Evolutionary conservation across 768 basidiomycete genomes (phyloP), one percentile per base, ranked within the genome.

Genomic region (Mycena leptocephala): DNA sequence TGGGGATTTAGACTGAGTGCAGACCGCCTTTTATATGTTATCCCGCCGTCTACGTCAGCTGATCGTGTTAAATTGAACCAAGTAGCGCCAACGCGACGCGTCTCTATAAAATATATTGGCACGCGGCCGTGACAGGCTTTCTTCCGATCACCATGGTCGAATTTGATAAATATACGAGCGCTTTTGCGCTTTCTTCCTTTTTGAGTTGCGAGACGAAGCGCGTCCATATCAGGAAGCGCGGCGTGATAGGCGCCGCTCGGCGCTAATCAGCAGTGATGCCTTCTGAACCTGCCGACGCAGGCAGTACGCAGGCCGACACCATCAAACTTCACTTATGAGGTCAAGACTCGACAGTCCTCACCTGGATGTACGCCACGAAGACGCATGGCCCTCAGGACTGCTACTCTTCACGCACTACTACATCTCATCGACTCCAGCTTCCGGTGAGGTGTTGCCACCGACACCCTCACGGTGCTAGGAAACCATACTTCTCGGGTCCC

Each of bases 181-280:
- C n/a, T n/a, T n/a, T n/a, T n/a, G n/a, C n/a, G n/a, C n/a, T 67
- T 67, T 53, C 65, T 67, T 20, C 65, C 65, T 67, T 67, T 67
- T 67, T 51, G 65, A 67, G 65, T n/a, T 51, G 65, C 51, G 51
- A 53, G 41, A 41, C 18, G 65, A 32, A 67, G 24, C 43, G 14
- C 35, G 6, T 18, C 65, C 28, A 28, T 55, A 67, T 53, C 5
- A 18, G 39, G 64, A 24, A 4, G 5, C 4, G 20, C 8, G 9
- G 14, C 35, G 32, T 53, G 65, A 53, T 65, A 51, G 43, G 16
- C 62, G 64, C n/a, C 64, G 35, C 32, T 20, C 22, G 46, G 64
- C 64, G 64, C 46, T 18, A 24, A 64, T 64, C 43, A 48, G 1
- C 20, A 5, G 18, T 32, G 24, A 51, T 56, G 9, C 28, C 9